A percentile compares a stretch with the other conserved stretches of the same genome.
phyloP scores from a whole-genome alignment of 1,284 basidiomycete species.

The Coniferiporia sulphurascens region DNA sequence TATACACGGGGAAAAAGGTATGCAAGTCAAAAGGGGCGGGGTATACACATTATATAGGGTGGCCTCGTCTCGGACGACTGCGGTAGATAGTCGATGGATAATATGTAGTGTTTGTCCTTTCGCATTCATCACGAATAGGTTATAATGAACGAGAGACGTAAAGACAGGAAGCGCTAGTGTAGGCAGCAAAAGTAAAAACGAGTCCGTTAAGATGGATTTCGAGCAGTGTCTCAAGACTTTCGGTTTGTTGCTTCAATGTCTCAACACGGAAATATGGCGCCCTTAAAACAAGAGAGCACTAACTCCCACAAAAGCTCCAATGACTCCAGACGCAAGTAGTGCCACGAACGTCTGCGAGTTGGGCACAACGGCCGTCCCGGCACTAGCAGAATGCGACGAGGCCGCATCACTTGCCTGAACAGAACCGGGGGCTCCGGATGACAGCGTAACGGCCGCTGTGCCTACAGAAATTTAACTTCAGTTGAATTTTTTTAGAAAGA shows the following conservation, averaged over 20 bases:
- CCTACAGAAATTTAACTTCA: constrained; percentile 20
- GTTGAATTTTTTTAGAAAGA: background rate
- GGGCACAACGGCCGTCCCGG: background rate
- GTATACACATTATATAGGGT: background rate
- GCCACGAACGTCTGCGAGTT: background rate
- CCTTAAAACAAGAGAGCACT: constrained; percentile 6
- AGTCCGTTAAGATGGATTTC: background rate
- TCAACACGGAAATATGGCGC: background rate
- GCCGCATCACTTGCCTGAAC: constrained; percentile 26
- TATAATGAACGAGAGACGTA: background rate
- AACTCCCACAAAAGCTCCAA: constrained; percentile 5
- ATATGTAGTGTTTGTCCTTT: background rate
- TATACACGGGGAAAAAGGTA: background rate
- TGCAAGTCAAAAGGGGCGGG: background rate
- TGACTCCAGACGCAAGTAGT: constrained; percentile 3
- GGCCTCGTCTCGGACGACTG: background rate
- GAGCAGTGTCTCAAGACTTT: background rate
- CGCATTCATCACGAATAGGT: background rate
- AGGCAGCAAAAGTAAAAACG: no score
- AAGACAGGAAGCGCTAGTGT: background rate
- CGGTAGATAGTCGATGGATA: no score
- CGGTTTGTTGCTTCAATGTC: background rate
- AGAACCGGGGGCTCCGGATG: constrained; percentile 35
- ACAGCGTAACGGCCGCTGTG: constrained; percentile 25
- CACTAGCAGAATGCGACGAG: constrained; percentile 7